Evolutionary conservation across 805 yeast species (phyloP).

Genomic region (Tanozyma kutaoensis): DNA sequence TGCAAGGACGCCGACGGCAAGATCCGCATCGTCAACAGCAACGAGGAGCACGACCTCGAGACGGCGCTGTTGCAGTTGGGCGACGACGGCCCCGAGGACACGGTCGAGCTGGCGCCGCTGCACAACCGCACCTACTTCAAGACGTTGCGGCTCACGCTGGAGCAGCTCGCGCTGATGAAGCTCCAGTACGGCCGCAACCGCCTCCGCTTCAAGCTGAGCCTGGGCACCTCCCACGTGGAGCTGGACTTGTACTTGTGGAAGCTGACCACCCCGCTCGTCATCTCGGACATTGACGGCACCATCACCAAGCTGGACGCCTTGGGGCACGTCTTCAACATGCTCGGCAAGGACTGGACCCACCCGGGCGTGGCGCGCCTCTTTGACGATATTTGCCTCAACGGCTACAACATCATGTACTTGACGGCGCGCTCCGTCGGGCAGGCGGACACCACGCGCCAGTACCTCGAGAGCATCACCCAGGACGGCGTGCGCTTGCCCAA

Average conservation of each 20-base stretch:
- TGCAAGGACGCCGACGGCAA: conserved; percentile 54
- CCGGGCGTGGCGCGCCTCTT: conserved; percentile 87
- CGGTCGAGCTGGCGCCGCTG: conserved; percentile 1
- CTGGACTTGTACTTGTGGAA: conserved; percentile 79
- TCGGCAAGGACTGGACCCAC: conserved; percentile 98
- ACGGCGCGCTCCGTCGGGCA: conserved; percentile 95
- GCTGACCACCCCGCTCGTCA: conserved; percentile 75
- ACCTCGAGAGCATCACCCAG: conserved; percentile 66
- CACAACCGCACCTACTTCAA: conserved; percentile 46
- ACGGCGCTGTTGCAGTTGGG: conserved; percentile 1
- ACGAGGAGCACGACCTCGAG: conserved; percentile 3
- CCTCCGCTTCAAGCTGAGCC: conserved; percentile 64
- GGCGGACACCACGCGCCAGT: conserved; percentile 83
- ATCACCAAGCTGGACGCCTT: conserved; percentile 95
- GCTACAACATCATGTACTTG: conserved; percentile 85
- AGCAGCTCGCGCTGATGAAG: conserved; percentile 64
- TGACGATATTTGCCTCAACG: conserved; percentile 75
- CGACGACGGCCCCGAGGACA: conserved; percentile 3
- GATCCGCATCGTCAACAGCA: conserved; percentile 35
- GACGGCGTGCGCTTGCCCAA: conserved; percentile 53
- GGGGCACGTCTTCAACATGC: conserved; percentile 87
- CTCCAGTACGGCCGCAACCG: conserved; percentile 72
- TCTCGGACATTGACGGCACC: conserved; percentile 96
- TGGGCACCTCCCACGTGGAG: conserved; percentile 64
- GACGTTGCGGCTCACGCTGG: conserved; percentile 82